Evolutionary conservation across 306 rosid species (phyloP).

Genomic region (Fragaria iinumae): DNA sequence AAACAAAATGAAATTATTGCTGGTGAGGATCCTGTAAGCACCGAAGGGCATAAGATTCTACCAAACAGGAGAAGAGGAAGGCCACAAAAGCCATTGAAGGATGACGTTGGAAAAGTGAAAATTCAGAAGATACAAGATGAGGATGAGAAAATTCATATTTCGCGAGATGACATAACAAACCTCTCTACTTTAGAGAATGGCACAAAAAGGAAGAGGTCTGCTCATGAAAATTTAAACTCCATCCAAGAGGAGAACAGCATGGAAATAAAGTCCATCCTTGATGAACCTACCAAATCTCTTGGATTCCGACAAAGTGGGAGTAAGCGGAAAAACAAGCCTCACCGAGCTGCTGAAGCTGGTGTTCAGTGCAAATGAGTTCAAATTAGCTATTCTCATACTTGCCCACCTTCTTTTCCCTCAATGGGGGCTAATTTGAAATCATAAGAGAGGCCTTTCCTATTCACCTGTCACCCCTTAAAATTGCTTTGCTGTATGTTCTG

Average conservation of each 20-base stretch:
- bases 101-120: constrained; percentile 48
- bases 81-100: constrained; percentile 47
- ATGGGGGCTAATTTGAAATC: background rate
- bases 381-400: constrained; percentile 10
- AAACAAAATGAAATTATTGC: constrained; percentile 42
- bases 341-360: constrained; percentile 90
- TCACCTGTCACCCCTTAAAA: constrained; percentile 13
- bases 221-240: constrained; percentile 45
- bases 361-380: constrained; percentile 66
- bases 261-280: constrained; percentile 38
- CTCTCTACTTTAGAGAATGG: constrained; percentile 41
- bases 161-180: constrained; percentile 41
- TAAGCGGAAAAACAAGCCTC: constrained; percentile 85
- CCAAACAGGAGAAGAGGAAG: constrained; percentile 58
- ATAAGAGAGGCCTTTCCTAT: constrained; percentile 2
- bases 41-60: constrained; percentile 54
- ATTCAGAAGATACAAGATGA: constrained; percentile 49
- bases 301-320: constrained; percentile 84
- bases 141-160: constrained; percentile 36
- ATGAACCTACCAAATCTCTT: constrained; percentile 48
- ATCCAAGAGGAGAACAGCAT: constrained; percentile 46
- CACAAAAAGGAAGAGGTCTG: constrained; percentile 57
- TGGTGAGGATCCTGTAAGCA: constrained; percentile 50
- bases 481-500: constrained; percentile 3
- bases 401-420: constrained; percentile 11